These are phyloP conservation scores for Vishniacozyma victoriae DNA, from an alignment of 768 basidiomycete genomes.

Conservation along the genomic window DNA sequence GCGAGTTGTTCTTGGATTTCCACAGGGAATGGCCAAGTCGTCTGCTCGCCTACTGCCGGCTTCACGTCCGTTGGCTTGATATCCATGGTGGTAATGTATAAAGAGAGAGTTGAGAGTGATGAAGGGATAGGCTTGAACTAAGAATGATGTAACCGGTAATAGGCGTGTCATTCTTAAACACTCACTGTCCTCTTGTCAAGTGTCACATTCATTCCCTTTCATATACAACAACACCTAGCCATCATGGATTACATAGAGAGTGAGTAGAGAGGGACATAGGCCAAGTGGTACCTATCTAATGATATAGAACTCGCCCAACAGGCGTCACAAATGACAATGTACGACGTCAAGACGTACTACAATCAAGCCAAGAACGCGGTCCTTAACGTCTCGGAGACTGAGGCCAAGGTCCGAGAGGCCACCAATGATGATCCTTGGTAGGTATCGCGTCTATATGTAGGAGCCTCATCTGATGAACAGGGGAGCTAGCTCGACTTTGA, in stretches of 20 bases:
- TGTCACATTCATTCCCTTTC: too few species aligned
- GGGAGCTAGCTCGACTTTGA: constrained; percentile 95
- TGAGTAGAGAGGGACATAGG: constrained; percentile 7
- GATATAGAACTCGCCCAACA: constrained; percentile 57
- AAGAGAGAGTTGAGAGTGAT: too few species aligned
- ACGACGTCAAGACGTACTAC: constrained; percentile 91
- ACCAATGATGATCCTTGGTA: constrained; percentile 98
- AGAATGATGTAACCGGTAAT: not conserved
- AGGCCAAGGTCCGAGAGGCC: constrained; percentile 91
- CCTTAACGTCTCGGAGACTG: constrained; percentile 92
- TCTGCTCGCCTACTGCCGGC: not conserved
- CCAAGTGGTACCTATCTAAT: not conserved
- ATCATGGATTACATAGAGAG: constrained; percentile 38
- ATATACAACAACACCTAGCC: too few species aligned
- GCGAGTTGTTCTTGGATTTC: constrained; percentile 15
- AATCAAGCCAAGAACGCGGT: constrained; percentile 98
- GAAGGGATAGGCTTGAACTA: not conserved
- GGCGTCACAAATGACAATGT: constrained; percentile 76
- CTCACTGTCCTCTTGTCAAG: too few species aligned
- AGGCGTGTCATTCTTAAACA: not conserved
- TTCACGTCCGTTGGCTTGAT: too few species aligned
- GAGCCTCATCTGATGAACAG: constrained; percentile 49
- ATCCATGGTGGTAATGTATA: not conserved
- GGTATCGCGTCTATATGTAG: constrained; percentile 30
- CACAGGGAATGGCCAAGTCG: constrained; percentile 1